Percentiles rank a stretch among this genome's conserved stretches.
Conservation (phyloP, 495 filamentous ascomycete species). For the Aspergillus sclerotioniger region DNA sequence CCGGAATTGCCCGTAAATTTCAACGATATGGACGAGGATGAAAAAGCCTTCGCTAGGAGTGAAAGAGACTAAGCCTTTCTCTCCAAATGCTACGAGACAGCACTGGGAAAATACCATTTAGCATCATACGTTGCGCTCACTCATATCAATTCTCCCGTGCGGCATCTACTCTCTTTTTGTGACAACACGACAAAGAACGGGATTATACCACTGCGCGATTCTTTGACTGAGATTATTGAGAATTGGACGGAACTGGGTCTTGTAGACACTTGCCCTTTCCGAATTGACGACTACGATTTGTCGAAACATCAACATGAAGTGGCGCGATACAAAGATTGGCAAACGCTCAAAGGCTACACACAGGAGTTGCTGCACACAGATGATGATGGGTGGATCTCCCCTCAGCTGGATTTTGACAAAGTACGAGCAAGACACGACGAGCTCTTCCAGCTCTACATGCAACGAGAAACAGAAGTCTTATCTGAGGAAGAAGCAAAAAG, state of each 20-base stretch:
- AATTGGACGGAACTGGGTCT: conserved; percentile 24
- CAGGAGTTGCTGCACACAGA: conserved; percentile 29
- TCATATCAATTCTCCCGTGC: no score
- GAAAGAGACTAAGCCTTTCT: no score
- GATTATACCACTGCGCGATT: conserved; percentile 24
- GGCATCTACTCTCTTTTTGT: no score
- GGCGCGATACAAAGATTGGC: conserved; percentile 25
- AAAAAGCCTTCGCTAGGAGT: no score
- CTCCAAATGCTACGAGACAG: no score
- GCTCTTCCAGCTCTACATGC: conserved; percentile 20
- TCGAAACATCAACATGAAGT: conserved; percentile 19
- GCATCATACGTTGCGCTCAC: no score
- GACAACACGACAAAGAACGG: no score
- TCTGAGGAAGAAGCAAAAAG: conserved; percentile 22
- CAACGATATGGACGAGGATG: no score
- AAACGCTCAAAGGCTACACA: conserved; percentile 23
- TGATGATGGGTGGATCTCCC: conserved; percentile 30
- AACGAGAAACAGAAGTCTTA: conserved; percentile 17
- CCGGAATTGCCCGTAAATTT: no score
- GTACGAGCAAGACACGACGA: conserved; percentile 17
- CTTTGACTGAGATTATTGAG: conserved; percentile 22
- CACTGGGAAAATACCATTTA: no score
- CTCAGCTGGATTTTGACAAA: conserved; percentile 24
- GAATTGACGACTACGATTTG: no score
- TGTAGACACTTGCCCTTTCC: conserved; percentile 19